Evolutionary conservation across 2,329 filamentous ascomycete genomes (phyloP).

Genomic region (Pezicula radicicola): DNA sequence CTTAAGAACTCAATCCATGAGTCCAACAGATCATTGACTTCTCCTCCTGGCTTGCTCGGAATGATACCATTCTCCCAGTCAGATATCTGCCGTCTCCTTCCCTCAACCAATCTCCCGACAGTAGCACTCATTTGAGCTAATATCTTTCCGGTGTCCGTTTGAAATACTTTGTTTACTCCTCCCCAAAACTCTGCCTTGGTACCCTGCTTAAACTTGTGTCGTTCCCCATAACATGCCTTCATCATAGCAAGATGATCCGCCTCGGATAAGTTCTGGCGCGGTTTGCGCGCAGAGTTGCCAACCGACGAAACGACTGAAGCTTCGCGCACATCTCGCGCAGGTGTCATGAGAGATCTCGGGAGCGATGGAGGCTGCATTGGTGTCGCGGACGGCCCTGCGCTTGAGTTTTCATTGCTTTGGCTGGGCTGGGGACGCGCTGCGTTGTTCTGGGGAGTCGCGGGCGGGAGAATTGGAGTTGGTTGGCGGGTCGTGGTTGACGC

Average conservation of each 20-base stretch:
- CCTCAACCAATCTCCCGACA: slow-evolving; percentile 27
- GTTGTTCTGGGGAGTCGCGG: slow-evolving; percentile 21
- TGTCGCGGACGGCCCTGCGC: neutral
- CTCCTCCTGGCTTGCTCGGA: slow-evolving; percentile 25
- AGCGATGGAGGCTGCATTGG: slow-evolving; percentile 27
- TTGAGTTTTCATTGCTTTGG: neutral
- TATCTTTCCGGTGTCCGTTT: slow-evolving; percentile 26
- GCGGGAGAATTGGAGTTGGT: slow-evolving; percentile 21
- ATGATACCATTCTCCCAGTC: slow-evolving; percentile 30
- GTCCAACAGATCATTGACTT: slow-evolving; percentile 26
- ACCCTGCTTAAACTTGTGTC: slow-evolving; percentile 27
- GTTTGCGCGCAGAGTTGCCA: slow-evolving; percentile 27
- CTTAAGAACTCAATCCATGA: slow-evolving; percentile 30
- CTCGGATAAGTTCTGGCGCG: slow-evolving; percentile 29
- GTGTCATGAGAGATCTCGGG: slow-evolving; percentile 25
- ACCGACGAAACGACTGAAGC: slow-evolving; percentile 22
- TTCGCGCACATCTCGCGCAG: slow-evolving; percentile 27
- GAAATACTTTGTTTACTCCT: slow-evolving; percentile 26
- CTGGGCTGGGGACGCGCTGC: slow-evolving; percentile 12
- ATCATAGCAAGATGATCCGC: slow-evolving; percentile 28
- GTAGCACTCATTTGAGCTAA: slow-evolving; percentile 31
- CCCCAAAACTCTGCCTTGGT: slow-evolving; percentile 30
- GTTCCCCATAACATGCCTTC: slow-evolving; percentile 26
- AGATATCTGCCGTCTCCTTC: slow-evolving; percentile 24
- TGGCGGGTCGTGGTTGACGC: slow-evolving; percentile 17